Base-by-base conservation (phyloP, 345 rosid genomes). In the Gynandropsis gynandra region DNA sequence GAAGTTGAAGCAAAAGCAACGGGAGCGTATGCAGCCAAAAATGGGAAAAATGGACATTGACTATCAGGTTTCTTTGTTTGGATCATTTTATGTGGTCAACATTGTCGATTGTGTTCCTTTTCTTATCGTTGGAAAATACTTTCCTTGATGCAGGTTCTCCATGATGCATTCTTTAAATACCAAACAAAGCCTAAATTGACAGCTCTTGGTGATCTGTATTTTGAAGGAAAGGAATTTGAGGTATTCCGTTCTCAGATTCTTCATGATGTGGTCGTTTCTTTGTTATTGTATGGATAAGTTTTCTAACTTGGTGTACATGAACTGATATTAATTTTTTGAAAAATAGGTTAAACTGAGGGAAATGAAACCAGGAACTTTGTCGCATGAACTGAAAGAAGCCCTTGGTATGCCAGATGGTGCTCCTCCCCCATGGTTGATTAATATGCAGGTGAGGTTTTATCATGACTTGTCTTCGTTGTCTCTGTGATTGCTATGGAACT, bases 11-110 rank as follows among this genome's bases (percentile, higher is more conserved):
- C 96, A 88, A 76, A 93, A 88, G 80, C 99, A 93, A 68, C 95
- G 97, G 44, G 99, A 93, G 62, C 80, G 97, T 3, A 93, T 93
- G 99, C 99, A 93, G 72, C 99, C 99, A 1, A 93, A 93, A 73
- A 93, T 93, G 99, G 99, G 99, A 50, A 93, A 93, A 64, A 93
- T 93, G 99, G 99, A 93, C 70, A 93, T 93, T 38, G 99, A 93
- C 65, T 93, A 88, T 71, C 99, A 93, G 97, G 99, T 93, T 66
- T 50, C 16, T 47, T 15, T 50, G 59, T 50, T 42, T 59, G 29
- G 3, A 44, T 57, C 24, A n/a, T 43, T 53, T 13, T 44, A 21
- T 37, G 8, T 56, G 54, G 34, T 19, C 58, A 32, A 37, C 31
- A 52, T 53, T 27, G 1, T 20, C 21, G 50, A 14, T 32, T 70